Evolutionary conservation across 352 stramenopile species (phyloP).

Genomic region (Globisporangium uncinulatum): DNA sequence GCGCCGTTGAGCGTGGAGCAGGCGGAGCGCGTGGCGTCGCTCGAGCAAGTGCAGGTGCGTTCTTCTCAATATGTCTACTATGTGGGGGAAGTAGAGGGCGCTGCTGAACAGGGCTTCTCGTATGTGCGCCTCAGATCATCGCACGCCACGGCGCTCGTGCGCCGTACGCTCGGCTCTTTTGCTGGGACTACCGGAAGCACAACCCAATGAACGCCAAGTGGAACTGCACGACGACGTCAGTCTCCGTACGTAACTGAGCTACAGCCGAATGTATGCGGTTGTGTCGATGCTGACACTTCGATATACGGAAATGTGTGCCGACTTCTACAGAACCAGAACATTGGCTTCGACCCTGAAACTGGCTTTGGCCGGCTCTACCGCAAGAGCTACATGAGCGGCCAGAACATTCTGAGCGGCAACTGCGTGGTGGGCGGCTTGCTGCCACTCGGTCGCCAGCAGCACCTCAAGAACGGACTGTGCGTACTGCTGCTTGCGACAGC

Average conservation of each 20-base stretch:
- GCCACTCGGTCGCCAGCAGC: slow-evolving; percentile 67
- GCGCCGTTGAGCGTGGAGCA: slow-evolving; percentile 53
- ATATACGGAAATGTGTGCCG: neutral
- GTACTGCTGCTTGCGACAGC: slow-evolving; percentile 1
- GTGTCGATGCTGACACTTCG: neutral
- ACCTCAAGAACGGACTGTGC: slow-evolving; percentile 67
- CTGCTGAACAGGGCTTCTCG: no score
- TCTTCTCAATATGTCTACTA: neutral
- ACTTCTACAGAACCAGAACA: slow-evolving; percentile 57
- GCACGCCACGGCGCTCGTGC: slow-evolving; percentile 67
- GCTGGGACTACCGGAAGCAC: slow-evolving; percentile 59
- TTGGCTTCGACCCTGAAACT: slow-evolving; percentile 36
- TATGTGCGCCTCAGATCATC: slow-evolving; percentile 32
- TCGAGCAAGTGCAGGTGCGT: slow-evolving; percentile 72
- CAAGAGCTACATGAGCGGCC: slow-evolving; percentile 69
- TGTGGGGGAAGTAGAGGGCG: neutral
- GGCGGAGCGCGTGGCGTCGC: slow-evolving; percentile 47
- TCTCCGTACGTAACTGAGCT: slow-evolving; percentile 46
- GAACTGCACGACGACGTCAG: slow-evolving; percentile 64
- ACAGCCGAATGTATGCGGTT: neutral
- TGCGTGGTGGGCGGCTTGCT: slow-evolving; percentile 73
- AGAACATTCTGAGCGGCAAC: slow-evolving; percentile 74
- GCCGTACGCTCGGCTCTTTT: slow-evolving; percentile 70
- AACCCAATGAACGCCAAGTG: slow-evolving; percentile 74
- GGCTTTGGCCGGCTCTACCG: slow-evolving; percentile 72